Conservation (phyloP, 331 rosid genomes). For the Rhamnella rubrinervis region DNA sequence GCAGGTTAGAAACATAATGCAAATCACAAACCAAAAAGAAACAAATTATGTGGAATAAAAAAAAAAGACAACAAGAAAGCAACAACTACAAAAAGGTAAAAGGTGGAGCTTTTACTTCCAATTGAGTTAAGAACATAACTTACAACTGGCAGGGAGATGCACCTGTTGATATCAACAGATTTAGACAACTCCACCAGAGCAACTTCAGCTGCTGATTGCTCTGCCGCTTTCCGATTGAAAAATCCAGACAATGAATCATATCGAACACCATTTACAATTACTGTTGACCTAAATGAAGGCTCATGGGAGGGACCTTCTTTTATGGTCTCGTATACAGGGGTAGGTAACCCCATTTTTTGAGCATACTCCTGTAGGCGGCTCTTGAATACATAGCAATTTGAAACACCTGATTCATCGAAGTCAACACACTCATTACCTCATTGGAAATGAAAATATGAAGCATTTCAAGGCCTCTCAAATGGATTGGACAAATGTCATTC, state of each 20-base stretch:
- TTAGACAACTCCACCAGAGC: slow-evolving; percentile 75
- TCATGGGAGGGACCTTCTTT: slow-evolving; percentile 96
- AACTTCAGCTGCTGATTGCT: slow-evolving; percentile 96
- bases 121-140: slow-evolving; percentile 34
- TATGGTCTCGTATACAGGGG: slow-evolving; percentile 85
- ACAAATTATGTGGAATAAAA: neutral
- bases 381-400: slow-evolving; percentile 90
- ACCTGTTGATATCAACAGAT: slow-evolving; percentile 47
- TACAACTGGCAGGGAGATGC: slow-evolving; percentile 76
- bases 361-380: slow-evolving; percentile 94
- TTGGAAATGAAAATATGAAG: too few relatives aligned
- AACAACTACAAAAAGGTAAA: neutral
- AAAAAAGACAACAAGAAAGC: neutral
- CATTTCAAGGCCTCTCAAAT: too few relatives aligned
- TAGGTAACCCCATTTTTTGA: slow-evolving; percentile 53
- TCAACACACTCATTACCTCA: too few relatives aligned
- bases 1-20: too few relatives aligned
- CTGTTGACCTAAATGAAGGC: slow-evolving; percentile 81
- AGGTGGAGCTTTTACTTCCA: slow-evolving; percentile 1
- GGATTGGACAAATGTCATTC: too few relatives aligned
- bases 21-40: neutral
- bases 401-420: slow-evolving; percentile 49
- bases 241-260: slow-evolving; percentile 81
- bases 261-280: slow-evolving; percentile 56
- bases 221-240: slow-evolving; percentile 82